Evolutionary conservation across 495 filamentous ascomycete species (phyloP).

Genomic region (Lichenothelia convexa): DNA sequence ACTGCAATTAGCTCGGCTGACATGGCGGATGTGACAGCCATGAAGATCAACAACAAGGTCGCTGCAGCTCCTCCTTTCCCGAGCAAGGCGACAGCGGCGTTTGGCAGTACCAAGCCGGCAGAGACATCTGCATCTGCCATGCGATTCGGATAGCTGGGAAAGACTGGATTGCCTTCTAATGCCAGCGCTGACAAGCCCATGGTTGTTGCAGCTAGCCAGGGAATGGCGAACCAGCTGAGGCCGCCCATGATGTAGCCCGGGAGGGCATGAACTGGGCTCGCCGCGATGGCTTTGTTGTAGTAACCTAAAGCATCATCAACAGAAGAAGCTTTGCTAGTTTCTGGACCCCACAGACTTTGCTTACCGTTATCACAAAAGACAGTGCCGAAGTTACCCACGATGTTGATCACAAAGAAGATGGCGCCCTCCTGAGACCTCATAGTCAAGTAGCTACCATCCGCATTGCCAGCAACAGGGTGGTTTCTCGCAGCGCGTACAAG

Average conservation of each 20-base stretch:
- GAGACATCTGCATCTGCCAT: constrained; percentile 61
- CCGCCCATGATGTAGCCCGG: constrained; percentile 88
- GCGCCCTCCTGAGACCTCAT: constrained; percentile 77
- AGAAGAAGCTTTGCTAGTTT: background rate
- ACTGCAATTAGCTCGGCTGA: constrained; percentile 87
- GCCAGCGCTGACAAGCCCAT: constrained; percentile 85
- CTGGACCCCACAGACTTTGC: background rate
- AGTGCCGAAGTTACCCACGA: constrained; percentile 38
- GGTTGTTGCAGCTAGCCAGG: constrained; percentile 81
- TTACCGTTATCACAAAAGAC: constrained; percentile 16
- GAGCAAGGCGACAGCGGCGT: constrained; percentile 74
- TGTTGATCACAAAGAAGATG: constrained; percentile 94
- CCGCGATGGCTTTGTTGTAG: constrained; percentile 94
- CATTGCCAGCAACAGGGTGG: constrained; percentile 75
- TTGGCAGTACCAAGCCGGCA: constrained; percentile 75
- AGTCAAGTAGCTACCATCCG: constrained; percentile 70
- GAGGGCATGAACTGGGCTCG: constrained; percentile 69
- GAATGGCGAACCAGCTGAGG: constrained; percentile 87
- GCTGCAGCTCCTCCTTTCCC: constrained; percentile 75
- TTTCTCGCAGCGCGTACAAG: constrained; percentile 46
- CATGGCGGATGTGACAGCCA: constrained; percentile 84
- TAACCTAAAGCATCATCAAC: constrained; percentile 35
- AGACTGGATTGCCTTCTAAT: constrained; percentile 54
- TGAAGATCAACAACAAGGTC: constrained; percentile 77
- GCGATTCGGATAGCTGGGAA: constrained; percentile 53